Evolutionary conservation across 768 basidiomycete species (phyloP).

Genomic region (Mycena vitilis): DNA sequence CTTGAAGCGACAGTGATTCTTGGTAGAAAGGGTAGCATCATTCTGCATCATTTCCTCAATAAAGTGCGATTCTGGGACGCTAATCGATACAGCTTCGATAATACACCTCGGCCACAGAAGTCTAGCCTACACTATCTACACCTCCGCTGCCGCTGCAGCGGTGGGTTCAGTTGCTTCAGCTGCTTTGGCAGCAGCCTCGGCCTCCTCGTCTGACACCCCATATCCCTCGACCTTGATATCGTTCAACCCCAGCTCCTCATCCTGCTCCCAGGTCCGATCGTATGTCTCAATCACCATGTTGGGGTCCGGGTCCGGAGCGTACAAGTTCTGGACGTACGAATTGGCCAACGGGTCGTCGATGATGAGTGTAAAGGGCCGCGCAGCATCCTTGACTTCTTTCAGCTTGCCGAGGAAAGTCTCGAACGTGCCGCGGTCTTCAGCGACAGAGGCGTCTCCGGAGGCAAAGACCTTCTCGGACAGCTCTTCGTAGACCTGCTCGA

Average conservation of each 20-base stretch:
- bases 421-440: constrained; percentile 69
- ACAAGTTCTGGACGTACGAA: constrained; percentile 96
- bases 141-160: neutral
- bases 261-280: constrained; percentile 88
- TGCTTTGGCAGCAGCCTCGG: neutral
- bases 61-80: too few relatives aligned
- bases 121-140: neutral
- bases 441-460: constrained; percentile 70
- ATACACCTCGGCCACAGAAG: neutral
- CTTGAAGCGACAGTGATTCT: too few relatives aligned
- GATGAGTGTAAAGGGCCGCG: constrained; percentile 88
- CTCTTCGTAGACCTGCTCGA: constrained; percentile 95
- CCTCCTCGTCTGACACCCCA: constrained; percentile 48
- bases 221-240: constrained; percentile 89
- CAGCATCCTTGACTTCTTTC: constrained; percentile 83
- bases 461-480: constrained; percentile 89
- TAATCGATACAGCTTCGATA: neutral
- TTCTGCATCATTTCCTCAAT: too few relatives aligned
- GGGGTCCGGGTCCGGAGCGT: constrained; percentile 96
- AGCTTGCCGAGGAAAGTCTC: constrained; percentile 80
- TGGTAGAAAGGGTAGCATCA: too few relatives aligned
- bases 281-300: constrained; percentile 89
- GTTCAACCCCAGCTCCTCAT: constrained; percentile 94
- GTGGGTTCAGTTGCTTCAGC: neutral
- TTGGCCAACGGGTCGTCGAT: constrained; percentile 96